phyloP scores from a whole-genome alignment of 306 rosid species.

The Trichosanthes truncata region DNA sequence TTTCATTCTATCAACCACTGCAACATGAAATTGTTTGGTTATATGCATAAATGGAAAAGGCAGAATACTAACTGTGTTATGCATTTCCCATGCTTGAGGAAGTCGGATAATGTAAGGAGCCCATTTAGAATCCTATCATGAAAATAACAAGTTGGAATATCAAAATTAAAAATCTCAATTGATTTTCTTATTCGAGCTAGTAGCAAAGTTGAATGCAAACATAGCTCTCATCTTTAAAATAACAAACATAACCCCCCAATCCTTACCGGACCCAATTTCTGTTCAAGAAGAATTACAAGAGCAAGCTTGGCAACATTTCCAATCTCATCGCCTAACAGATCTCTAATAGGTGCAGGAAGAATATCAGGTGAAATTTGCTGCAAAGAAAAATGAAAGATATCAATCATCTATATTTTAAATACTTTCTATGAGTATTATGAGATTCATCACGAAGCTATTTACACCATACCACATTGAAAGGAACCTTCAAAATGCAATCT shows the following conservation, averaged over 20 bases:
- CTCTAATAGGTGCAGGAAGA: constrained; percentile 39
- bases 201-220: background rate
- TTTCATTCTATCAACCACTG: background rate
- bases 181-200: background rate
- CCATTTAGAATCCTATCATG: constrained; percentile 55
- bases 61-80: constrained; percentile 47
- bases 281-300: constrained; percentile 42
- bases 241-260: background rate
- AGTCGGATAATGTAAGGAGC: constrained; percentile 51
- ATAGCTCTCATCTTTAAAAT: background rate
- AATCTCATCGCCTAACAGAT: constrained; percentile 27
- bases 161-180: background rate
- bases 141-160: background rate
- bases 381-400: constrained; percentile 16
- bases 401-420: background rate
- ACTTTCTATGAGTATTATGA: background rate
- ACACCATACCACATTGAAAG: constrained; percentile 43
- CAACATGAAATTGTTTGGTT: background rate
- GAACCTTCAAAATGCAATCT: constrained; percentile 61
- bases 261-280: constrained; percentile 41
- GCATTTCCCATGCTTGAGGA: constrained; percentile 42
- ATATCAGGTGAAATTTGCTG: constrained; percentile 62
- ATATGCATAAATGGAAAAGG: background rate
- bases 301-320: constrained; percentile 57
- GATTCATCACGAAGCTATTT: background rate